phyloP scores from a whole-genome alignment of 306 rosid species.

The Dalbergia cochinchinensis region DNA sequence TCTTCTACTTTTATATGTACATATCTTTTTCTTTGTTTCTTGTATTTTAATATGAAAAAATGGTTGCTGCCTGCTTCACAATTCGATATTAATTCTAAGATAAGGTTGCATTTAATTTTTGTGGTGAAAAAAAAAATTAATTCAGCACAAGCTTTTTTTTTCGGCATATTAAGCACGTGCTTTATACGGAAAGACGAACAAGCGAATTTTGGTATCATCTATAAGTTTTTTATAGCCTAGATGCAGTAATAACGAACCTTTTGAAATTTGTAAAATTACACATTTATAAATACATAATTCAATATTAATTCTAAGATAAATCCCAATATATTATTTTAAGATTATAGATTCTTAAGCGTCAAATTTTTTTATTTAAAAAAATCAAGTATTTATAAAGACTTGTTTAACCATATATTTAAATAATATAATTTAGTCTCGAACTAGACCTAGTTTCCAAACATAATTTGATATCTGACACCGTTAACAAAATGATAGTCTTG shows the following conservation, averaged over 20 bases:
- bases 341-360: too few relatives aligned
- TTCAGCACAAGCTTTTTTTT: background rate
- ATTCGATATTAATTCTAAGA: too few relatives aligned
- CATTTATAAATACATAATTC: too few relatives aligned
- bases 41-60: too few relatives aligned
- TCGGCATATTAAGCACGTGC: slow-evolving; percentile 3
- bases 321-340: too few relatives aligned
- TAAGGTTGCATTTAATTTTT: background rate
- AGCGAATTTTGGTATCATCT: background rate
- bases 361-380: too few relatives aligned
- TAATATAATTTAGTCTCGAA: background rate
- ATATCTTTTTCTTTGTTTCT: too few relatives aligned
- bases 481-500: background rate
- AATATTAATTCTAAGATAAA: too few relatives aligned
- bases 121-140: background rate
- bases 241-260: background rate
- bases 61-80: background rate
- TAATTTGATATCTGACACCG: background rate
- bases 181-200: background rate
- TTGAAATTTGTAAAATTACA: too few relatives aligned
- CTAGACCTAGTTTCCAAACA: background rate
- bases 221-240: background rate
- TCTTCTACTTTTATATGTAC: too few relatives aligned
- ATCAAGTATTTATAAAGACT: too few relatives aligned
- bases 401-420: too few relatives aligned